Base-by-base conservation (phyloP, 495 filamentous ascomycete genomes). In the Xylaria telfairii region DNA sequence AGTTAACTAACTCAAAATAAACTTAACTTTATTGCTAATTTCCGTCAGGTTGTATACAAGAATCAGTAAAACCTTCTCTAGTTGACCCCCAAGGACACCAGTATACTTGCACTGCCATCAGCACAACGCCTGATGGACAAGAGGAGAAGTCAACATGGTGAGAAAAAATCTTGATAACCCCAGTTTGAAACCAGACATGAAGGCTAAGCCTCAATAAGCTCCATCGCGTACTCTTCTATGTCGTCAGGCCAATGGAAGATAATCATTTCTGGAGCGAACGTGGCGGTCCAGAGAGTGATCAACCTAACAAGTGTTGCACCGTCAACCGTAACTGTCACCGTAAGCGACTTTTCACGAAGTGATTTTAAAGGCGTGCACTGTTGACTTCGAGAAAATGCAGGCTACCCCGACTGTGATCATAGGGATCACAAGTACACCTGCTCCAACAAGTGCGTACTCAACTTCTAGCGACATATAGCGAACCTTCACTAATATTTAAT, bases 141-240 rank as follows among this genome's bases (percentile, higher is more conserved):
- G 78, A 82, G 61, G 77, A 77, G 53, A 80, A 75, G 6, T 83
- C 81, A 42, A 81, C 79, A 72, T 83, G 81, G 81, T 83, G 59
- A 78, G 76, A 24, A 39, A 37, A n/a, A 9, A 34, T 5, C 13
- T 65, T 15, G 15, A 21, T 37, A 13, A n/a, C 10, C 19, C 62
- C 10, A 21, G 0, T 7, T 37, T 32, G 1, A 19, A 10, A 26
- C 13, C 4, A 8, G 19, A 3, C 32, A 41, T 9, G 32, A 41
- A 54, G 2, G 21, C 47, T 66, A 21, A 66, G 26, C 4, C 17
- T 66, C 12, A 41, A 42, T 17, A 56, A 82, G 81, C 57, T 77
- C 76, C 30, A 81, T 84, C 30, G 78, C 76, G 10, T 83, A 75
- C 71, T 83, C 82, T 17, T 74, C 74, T 24, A 84, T 84, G 80